Percentiles rank a stretch among this genome's conserved stretches.
These are phyloP conservation scores for Pestalotiopsis sp. DNA, from an alignment of 2,329 filamentous ascomycete species.

Conservation along the genomic window DNA sequence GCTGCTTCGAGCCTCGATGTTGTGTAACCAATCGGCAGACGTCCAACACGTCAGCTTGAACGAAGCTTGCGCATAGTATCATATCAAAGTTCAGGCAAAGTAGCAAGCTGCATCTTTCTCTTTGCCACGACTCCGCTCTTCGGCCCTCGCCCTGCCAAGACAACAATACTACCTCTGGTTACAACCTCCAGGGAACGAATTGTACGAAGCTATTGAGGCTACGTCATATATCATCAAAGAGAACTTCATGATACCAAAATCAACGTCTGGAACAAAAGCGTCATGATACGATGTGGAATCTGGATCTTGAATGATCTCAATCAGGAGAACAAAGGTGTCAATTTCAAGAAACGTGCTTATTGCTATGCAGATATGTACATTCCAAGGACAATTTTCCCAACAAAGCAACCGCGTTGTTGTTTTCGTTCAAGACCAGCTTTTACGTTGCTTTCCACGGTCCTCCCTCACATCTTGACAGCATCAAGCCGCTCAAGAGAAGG, in stretches of 20 bases:
- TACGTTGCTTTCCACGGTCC: not conserved
- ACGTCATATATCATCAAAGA: no score
- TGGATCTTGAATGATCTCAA: not conserved
- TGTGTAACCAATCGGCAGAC: not conserved
- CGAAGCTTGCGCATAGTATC: not conserved
- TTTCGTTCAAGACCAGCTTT: not conserved
- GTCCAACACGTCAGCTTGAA: not conserved
- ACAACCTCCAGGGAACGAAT: no score
- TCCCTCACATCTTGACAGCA: not conserved
- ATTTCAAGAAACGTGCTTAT: not conserved
- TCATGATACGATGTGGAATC: no score
- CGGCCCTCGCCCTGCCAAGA: no score
- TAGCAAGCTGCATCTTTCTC: no score
- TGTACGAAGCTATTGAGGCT: no score
- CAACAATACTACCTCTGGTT: no score
- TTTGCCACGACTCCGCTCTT: no score
- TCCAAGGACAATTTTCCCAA: not conserved
- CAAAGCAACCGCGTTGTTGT: not conserved
- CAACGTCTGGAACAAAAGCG: no score
- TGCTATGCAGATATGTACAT: not conserved
- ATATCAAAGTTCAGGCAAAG: not conserved
- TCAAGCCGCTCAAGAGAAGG: constrained; percentile 7
- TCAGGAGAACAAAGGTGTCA: not conserved
- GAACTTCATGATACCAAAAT: no score
- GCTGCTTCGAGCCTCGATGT: not conserved